Base-by-base conservation (phyloP, 1,139 yeast genomes). In the Blastobotrys proliferans region DNA sequence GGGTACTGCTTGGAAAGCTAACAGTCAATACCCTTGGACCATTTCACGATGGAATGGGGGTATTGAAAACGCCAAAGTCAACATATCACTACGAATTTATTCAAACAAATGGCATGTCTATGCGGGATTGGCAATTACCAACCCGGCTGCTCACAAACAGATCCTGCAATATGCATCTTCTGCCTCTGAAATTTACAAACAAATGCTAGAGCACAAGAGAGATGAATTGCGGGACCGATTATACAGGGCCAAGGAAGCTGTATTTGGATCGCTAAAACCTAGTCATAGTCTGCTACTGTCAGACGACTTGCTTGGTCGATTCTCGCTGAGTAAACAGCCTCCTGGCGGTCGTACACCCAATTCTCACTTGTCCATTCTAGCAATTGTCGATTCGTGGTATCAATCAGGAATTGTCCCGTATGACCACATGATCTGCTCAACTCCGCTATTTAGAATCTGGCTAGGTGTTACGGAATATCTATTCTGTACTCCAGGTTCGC, bases 41-140 rank as follows among this genome's bases (percentile, higher is more conserved):
- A 79, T 84, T 4, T 78, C 84, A 2, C 73, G 79, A 55, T 88
- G 95, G 94, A 69, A 79, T 28, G 97, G 98, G 9, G 97, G 98
- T 2, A 72, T 92, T 38, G 98, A 92, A 62, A 92, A 92, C 62
- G 97, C 96, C 24, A 92, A 92, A 57, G 85, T 90, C 61, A 92
- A 92, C 62, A 88, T 92, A 40, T 84, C 97, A 0, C 68, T 92
- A 58, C 73, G 98, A 52, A 92, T 92, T 36, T 92, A 74, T 63
- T 81, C 95, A 24, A 92, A 90, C 66, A 88, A 90, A 64, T 92
- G 97, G 95, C 98, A 92, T 60, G 98, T 92, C 19, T 92, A 92
- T 60, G 98, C 98, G 4, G 98, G 98, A 0, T 71, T 92, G 55
- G 97, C 97, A 9, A 90, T 92, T 49, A 84, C 96, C 2, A 92